phyloP scores from a whole-genome alignment of 306 rosid species.

The Pyrus pyrifolia region DNA sequence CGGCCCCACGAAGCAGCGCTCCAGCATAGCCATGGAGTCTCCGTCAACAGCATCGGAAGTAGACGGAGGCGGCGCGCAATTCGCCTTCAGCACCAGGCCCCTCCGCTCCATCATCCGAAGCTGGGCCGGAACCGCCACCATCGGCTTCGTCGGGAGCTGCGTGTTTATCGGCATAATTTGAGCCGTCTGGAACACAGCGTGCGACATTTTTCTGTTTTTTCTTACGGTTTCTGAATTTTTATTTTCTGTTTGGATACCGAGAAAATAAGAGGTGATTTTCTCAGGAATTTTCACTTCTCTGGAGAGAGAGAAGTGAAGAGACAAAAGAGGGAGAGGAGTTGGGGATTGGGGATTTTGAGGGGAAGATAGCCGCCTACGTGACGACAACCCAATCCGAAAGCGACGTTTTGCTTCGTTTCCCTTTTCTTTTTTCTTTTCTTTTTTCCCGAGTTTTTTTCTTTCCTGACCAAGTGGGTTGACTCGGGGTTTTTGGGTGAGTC shows the following conservation, averaged over 20 bases:
- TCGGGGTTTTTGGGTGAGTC: neutral
- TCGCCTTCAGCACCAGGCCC: constrained; percentile 27
- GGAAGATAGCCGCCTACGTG: constrained; percentile 24
- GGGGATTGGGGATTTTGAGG: constrained; percentile 24
- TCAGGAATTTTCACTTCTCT: constrained; percentile 7
- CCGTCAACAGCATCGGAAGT: constrained; percentile 31
- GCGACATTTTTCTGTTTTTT: constrained; percentile 30
- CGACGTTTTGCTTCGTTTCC: neutral
- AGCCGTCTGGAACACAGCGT: constrained; percentile 57
- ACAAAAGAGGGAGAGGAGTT: neutral
- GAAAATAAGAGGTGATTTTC: constrained; percentile 1
- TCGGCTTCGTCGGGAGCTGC: constrained; percentile 31
- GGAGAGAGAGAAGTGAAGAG: constrained; percentile 14
- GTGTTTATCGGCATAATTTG: constrained; percentile 61
- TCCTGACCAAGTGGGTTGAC: constrained; percentile 26
- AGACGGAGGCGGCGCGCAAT: constrained; percentile 22
- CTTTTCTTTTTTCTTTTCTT: neutral
- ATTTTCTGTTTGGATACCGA: constrained; percentile 5
- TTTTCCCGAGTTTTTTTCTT: neutral
- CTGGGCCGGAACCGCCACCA: constrained; percentile 14
- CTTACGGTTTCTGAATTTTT: neutral
- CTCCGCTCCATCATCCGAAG: neutral
- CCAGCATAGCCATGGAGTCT: constrained; percentile 30
- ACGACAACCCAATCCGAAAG: constrained; percentile 49
- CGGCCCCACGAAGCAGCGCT: constrained; percentile 52